phyloP scores from a whole-genome alignment of 73 alveolate genomes.

The Breviolum minutum region DNA sequence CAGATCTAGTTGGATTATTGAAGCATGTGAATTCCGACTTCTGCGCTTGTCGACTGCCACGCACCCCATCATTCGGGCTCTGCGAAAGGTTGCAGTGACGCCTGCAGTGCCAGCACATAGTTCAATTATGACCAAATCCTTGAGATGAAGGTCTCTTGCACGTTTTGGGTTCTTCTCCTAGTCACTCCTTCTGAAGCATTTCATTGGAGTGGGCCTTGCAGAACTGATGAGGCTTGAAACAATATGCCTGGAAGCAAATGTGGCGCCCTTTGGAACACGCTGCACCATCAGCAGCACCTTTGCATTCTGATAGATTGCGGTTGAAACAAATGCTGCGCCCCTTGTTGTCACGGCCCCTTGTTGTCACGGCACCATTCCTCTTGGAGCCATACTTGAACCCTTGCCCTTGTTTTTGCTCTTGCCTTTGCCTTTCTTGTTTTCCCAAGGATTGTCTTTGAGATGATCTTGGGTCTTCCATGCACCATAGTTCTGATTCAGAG shows the following conservation, averaged over 20 bases:
- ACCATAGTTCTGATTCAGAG: background rate
- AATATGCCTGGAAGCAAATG: background rate
- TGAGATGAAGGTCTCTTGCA: background rate
- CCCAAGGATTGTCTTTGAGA: background rate
- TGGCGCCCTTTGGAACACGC: background rate
- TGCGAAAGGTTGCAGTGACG: background rate
- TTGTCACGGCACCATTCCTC: background rate
- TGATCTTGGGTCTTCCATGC: background rate
- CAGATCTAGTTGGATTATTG: background rate
- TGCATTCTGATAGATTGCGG: background rate
- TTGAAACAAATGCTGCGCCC: background rate
- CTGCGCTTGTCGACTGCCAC: background rate
- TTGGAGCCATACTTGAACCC: background rate
- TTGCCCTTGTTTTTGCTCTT: background rate
- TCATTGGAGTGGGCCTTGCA: background rate
- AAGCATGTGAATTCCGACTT: no score
- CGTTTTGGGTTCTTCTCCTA: background rate
- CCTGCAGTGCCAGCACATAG: background rate
- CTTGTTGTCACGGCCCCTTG: background rate
- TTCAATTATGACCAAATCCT: background rate
- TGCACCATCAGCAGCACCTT: background rate
- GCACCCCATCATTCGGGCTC: background rate
- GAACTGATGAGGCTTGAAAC: conserved; percentile 3
- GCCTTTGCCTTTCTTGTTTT: background rate
- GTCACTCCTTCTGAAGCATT: background rate